Base-by-base conservation (phyloP, 805 yeast species). In the Metschnikowia amazonensis region DNA sequence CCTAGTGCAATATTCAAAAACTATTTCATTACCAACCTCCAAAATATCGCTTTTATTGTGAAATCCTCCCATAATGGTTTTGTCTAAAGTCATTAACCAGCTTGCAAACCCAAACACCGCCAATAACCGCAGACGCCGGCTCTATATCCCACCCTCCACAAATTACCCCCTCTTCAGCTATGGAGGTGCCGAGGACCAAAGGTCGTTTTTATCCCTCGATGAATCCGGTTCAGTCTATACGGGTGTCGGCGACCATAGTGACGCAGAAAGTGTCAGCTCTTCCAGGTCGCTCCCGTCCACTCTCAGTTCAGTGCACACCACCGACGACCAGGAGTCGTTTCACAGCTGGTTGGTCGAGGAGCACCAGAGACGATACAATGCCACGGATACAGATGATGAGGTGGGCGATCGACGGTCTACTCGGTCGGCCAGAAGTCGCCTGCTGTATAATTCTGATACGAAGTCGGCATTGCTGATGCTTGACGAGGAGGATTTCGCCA, bases 111-210 rank as follows among this genome's bases (percentile, higher is more conserved):
- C 75, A 25, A 61, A 60, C 40, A 60, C 64, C 9, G 58, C 60
- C 29, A 50, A 49, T 36, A 69, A 68, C 17, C 58, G 74, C 45
- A 58, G 75, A 46, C 56, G 76, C 46, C 55, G 72, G 35, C 57
- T 72, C 17, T 71, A 60, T 53, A 69, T 72, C 16, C 76, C 76
- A 3, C 76, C 76, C 1, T 67, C 74, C 5, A 72, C 76, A 5
- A 66, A 70, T 36, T 58, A 56, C 40, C 76, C 76, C 4, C 53
- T 72, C 23, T 72, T 72, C 52, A 59, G 60, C 42, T 70, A 70
- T 51, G 76, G 76, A 5, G 68, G 59, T 3, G 75, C 71, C 2
- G 74, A 69, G 24, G 75, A 71, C 55, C 74, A 69, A 52, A 53
- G 76, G 27, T 68, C 74, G 6, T 72, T 72, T 47, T 53, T 72